phyloP scores from a whole-genome alignment of 768 basidiomycete genomes.

The Leucosporidium creatinivorum region DNA sequence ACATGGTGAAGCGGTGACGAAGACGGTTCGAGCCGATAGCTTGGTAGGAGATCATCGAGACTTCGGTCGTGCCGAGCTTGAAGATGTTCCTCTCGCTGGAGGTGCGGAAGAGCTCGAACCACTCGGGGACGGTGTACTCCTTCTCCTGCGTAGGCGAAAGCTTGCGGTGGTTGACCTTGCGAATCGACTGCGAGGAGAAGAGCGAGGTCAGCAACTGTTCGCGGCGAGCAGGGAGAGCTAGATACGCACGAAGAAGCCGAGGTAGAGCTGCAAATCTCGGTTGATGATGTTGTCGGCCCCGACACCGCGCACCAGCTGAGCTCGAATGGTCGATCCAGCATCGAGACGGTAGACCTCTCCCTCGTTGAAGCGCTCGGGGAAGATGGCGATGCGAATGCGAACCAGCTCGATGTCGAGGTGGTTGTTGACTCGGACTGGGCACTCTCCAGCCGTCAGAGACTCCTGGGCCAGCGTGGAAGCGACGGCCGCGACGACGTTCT shows the following conservation, averaged over 20 bases:
- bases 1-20: conserved; percentile 19
- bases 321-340: conserved; percentile 57
- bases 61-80: conserved; percentile 17
- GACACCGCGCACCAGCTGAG: conserved; percentile 18
- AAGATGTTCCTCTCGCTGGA: conserved; percentile 21
- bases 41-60: conserved; percentile 21
- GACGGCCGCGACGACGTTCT: conserved; percentile 60
- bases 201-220: no score
- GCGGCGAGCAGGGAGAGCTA: no score
- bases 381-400: conserved; percentile 61
- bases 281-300: not conserved
- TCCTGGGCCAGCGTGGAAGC: not conserved
- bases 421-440: conserved; percentile 44
- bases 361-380: conserved; percentile 72
- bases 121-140: conserved; percentile 9
- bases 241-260: conserved; percentile 18
- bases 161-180: conserved; percentile 13
- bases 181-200: not conserved
- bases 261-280: conserved; percentile 19
- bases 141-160: conserved; percentile 20
- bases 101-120: conserved; percentile 22
- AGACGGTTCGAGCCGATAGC: not conserved
- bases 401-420: conserved; percentile 65
- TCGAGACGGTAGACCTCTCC: conserved; percentile 67
- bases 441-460: not conserved